These are phyloP conservation scores for Canna indica DNA, from an alignment of 176 grass and related monocot genomes.

Conservation along the genomic window DNA sequence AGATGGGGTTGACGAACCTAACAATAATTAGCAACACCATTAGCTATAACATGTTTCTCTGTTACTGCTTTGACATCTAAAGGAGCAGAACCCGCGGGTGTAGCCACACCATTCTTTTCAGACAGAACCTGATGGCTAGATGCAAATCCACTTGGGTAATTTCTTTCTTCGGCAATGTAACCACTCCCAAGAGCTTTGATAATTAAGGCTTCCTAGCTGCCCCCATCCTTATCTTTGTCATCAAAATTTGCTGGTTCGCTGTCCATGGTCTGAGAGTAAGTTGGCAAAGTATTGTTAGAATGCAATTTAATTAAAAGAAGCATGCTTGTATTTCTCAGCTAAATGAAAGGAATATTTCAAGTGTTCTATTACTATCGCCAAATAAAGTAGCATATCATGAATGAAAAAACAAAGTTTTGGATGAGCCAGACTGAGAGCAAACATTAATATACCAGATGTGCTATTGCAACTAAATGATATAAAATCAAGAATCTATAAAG, in stretches of 20 bases:
- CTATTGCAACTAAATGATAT: too few species aligned
- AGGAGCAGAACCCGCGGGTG: constrained; percentile 8
- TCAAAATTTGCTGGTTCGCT: background rate
- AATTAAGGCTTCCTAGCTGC: background rate
- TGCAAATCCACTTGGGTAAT: constrained; percentile 6
- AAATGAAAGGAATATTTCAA: too few species aligned
- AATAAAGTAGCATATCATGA: too few species aligned
- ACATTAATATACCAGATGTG: too few species aligned
- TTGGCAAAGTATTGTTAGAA: background rate
- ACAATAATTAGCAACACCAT: constrained; percentile 6
- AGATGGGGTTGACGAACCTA: background rate
- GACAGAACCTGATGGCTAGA: constrained; percentile 21
- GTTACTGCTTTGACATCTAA: constrained; percentile 22
- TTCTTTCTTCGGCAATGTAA: constrained; percentile 27
- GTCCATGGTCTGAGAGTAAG: background rate
- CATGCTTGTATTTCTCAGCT: too few species aligned
- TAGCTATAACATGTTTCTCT: constrained; percentile 30
- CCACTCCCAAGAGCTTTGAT: background rate
- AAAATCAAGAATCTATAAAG: background rate
- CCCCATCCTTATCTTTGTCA: background rate
- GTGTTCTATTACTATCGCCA: too few species aligned
- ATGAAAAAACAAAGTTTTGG: too few species aligned
- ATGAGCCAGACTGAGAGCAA: too few species aligned
- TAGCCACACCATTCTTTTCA: constrained; percentile 26
- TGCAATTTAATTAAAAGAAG: too few species aligned